Conservation (phyloP, 306 rosid genomes). For the Quercus gilva region DNA sequence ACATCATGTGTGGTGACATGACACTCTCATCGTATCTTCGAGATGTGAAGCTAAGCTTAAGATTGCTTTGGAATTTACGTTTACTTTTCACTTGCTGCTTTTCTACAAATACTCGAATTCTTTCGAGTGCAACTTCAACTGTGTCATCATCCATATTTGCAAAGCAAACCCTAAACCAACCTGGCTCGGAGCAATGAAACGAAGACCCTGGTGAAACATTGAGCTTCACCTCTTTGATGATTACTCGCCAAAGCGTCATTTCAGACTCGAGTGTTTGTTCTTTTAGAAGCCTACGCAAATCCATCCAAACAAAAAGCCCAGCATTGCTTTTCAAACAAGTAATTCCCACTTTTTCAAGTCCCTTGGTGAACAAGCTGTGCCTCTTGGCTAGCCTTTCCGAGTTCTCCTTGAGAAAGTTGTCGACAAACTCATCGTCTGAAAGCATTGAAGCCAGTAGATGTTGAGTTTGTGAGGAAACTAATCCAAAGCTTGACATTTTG, state of each 20-base stretch:
- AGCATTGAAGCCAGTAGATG: constrained; percentile 68
- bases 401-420: constrained; percentile 44
- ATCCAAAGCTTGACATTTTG: constrained; percentile 93
- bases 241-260: constrained; percentile 61
- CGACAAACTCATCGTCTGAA: constrained; percentile 52
- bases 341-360: constrained; percentile 60
- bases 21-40: constrained; percentile 49
- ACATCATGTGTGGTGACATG: constrained; percentile 53
- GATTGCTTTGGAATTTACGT: constrained; percentile 35
- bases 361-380: constrained; percentile 37
- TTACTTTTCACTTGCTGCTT: constrained; percentile 26
- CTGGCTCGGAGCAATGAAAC: constrained; percentile 68
- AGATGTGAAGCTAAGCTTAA: constrained; percentile 48
- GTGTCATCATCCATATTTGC: constrained; percentile 85
- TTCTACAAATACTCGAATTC: constrained; percentile 53
- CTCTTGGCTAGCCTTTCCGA: constrained; percentile 46
- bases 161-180: constrained; percentile 95
- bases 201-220: constrained; percentile 95
- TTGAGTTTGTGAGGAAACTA: constrained; percentile 81
- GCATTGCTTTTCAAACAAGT: constrained; percentile 67
- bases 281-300: constrained; percentile 48
- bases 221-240: constrained; percentile 72
- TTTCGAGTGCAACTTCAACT: constrained; percentile 50
- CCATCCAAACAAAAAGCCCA: constrained; percentile 86
- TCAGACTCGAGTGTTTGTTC: constrained; percentile 61